A percentile compares a stretch with the other conserved stretches of the same genome.
Evolutionary conservation across 257 asterid species (phyloP).

Genomic region (Solanum chilense): DNA sequence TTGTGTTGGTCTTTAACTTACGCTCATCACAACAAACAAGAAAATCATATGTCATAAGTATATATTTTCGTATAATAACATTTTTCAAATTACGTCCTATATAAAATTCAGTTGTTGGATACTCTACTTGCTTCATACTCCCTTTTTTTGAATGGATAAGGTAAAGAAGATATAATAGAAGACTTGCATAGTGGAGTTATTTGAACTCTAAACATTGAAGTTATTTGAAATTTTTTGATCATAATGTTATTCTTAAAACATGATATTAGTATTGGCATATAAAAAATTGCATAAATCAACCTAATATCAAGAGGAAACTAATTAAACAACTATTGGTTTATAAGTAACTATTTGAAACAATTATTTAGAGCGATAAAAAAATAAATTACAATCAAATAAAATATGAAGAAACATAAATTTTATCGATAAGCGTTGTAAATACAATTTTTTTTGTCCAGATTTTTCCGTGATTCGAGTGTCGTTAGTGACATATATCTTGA

Average conservation of each 20-base stretch:
- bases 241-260: neutral
- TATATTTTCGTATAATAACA: neutral
- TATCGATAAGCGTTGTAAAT: neutral
- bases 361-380: too few relatives aligned
- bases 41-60: neutral
- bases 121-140: neutral
- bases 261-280: neutral
- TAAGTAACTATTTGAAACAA: neutral
- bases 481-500: neutral
- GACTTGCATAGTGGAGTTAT: neutral
- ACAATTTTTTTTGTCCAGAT: neutral
- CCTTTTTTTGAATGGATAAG: neutral
- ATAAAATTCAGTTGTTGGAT: too few relatives aligned
- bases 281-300: neutral
- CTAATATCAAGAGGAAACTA: neutral
- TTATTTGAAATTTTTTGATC: neutral
- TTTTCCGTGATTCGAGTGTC: accelerated
- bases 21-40: neutral
- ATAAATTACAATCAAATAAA: too few relatives aligned
- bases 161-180: neutral
- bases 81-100: too few relatives aligned
- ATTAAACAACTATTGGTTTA: neutral
- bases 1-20: neutral
- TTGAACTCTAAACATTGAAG: neutral
- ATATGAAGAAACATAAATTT: too few relatives aligned